A percentile compares a stretch with the other conserved stretches of the same genome.
Conservation (phyloP, 495 filamentous ascomycete species). For the Choiromyces venosus region DNA sequence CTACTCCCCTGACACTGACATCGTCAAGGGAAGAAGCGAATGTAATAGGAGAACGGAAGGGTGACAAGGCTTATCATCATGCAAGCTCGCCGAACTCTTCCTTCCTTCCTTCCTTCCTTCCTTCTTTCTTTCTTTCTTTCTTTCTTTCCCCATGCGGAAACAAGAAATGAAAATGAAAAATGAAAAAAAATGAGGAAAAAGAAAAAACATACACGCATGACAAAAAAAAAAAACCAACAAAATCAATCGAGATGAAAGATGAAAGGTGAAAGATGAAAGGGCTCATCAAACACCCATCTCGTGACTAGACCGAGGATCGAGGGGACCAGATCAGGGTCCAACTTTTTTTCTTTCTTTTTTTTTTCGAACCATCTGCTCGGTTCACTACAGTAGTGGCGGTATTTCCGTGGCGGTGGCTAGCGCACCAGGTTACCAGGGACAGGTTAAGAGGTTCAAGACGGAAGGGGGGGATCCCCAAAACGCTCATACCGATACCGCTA, state of each 20-base stretch:
- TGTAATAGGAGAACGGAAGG: not conserved
- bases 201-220: not conserved
- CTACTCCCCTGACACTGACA: not conserved
- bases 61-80: not conserved
- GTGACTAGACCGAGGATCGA: not conserved
- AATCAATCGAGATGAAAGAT: not conserved
- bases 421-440: not conserved
- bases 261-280: not conserved
- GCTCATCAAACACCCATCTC: not conserved
- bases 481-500: not conserved
- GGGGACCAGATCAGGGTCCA: not conserved
- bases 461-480: not conserved
- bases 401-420: slow-evolving; percentile 2
- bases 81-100: not conserved
- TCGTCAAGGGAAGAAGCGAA: not conserved
- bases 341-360: not conserved
- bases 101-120: not conserved
- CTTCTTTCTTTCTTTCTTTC: slow-evolving; percentile 19
- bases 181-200: slow-evolving; percentile 6
- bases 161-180: slow-evolving; percentile 22
- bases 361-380: not conserved
- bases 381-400: not conserved
- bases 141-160: slow-evolving; percentile 13
- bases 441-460: not conserved
- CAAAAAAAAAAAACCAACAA: not conserved